phyloP scores from a whole-genome alignment of 495 filamentous ascomycete genomes.

The Penicillium alfredii region DNA sequence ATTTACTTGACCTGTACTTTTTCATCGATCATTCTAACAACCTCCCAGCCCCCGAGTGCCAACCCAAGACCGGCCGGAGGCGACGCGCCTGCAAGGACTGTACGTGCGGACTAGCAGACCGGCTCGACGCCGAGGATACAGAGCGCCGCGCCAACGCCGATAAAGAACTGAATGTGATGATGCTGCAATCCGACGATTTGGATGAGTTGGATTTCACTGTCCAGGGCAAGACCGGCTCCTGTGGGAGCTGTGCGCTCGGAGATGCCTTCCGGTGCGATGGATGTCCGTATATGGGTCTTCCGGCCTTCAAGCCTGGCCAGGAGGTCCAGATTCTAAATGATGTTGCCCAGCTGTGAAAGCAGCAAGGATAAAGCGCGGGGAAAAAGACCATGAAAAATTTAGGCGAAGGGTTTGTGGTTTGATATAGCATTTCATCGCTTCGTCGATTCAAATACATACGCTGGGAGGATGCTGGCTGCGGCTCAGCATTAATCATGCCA shows the following conservation, averaged over 20 bases:
- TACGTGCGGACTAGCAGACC: constrained; percentile 80
- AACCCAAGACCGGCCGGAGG: constrained; percentile 82
- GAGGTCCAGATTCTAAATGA: constrained; percentile 84
- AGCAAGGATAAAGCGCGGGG: no score
- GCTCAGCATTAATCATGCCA: no score
- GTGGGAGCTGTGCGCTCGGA: constrained; percentile 86
- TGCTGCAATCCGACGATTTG: constrained; percentile 73
- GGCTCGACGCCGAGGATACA: constrained; percentile 73
- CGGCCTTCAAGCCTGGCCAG: constrained; percentile 94
- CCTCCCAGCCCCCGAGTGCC: constrained; percentile 67
- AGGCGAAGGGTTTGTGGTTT: no score
- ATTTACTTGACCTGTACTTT: not conserved
- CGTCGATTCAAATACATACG: no score
- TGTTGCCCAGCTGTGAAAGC: no score
- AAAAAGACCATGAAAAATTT: no score
- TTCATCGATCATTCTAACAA: constrained; percentile 9
- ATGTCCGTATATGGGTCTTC: constrained; percentile 89
- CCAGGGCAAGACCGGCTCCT: constrained; percentile 87
- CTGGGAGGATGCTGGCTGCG: no score
- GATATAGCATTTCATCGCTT: no score
- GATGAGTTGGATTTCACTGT: constrained; percentile 90
- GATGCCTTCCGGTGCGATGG: constrained; percentile 60
- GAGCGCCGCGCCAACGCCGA: constrained; percentile 60
- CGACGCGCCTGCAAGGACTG: constrained; percentile 96
- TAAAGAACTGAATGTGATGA: constrained; percentile 52